Conservation (phyloP, 164 flowering plant genomes). For the Buxus sempervirens region DNA sequence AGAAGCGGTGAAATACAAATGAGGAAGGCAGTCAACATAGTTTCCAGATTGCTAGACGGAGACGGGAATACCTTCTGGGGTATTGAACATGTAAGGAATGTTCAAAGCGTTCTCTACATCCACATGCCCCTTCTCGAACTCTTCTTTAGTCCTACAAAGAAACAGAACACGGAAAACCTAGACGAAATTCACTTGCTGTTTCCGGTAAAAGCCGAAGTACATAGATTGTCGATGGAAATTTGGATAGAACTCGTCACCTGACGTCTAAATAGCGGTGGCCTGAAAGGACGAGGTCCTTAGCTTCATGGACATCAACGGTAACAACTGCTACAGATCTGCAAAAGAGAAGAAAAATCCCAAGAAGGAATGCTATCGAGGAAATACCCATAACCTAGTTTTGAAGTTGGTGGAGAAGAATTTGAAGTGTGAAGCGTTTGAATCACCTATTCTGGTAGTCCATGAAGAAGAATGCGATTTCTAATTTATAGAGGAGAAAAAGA, state of each 20-base stretch:
- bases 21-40: background rate
- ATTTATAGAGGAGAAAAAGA: background rate
- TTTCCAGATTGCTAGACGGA: background rate
- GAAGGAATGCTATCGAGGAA: constrained; percentile 7
- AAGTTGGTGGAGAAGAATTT: background rate
- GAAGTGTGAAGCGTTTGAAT: background rate
- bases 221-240: too few species aligned
- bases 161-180: background rate
- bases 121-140: constrained; percentile 64
- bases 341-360: constrained; percentile 15
- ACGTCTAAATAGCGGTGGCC: constrained; percentile 69
- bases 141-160: constrained; percentile 69
- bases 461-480: background rate
- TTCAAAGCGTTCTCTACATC: constrained; percentile 43
- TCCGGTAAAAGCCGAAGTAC: background rate
- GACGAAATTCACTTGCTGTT: background rate
- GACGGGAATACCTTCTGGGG: constrained; percentile 51
- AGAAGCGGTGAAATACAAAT: background rate
- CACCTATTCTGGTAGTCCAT: constrained; percentile 27
- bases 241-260: constrained; percentile 33
- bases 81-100: constrained; percentile 66
- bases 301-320: constrained; percentile 60
- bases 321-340: constrained; percentile 43
- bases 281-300: constrained; percentile 48
- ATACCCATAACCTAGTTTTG: constrained; percentile 11